Base-by-base conservation (phyloP, 2,329 filamentous ascomycete genomes). In the Domatiomyces catenatus region DNA sequence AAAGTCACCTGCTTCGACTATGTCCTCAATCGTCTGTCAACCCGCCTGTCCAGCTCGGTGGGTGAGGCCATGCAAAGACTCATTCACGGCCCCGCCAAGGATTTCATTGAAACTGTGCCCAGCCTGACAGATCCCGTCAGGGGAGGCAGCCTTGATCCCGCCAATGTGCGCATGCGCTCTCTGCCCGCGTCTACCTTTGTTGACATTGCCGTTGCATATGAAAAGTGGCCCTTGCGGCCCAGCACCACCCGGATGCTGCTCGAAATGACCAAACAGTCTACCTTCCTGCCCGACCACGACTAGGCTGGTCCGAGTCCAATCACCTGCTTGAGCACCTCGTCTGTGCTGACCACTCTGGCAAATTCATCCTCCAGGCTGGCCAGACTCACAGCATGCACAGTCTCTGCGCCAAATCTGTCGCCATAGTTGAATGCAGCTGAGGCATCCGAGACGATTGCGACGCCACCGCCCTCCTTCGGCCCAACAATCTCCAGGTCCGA, bases 321-420 rank as follows among this genome's bases (percentile, higher is more conserved):
- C 44, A 45, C 44, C 15, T 22, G 19, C 28, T 56, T 54, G 39
- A 67, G 55, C 15, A 72, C 64, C 47, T 69, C 64, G 32, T 61
- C 60, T 6, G 70, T 69, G 8, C 54, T 57, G 46, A 62, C 50
- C 8, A 73, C 63, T 45, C 67, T 63, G 2, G 68, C 69, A 64
- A 74, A 74, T 56, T 74, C 71, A 12, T 60, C 66, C 39, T 67
- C 60, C 55, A 74, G 58, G 51, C 70, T 74, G 4, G 66, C 70
- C 45, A 73, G 55, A 44, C 67, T 66, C 10, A 72, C 68, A 36
- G 52, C 60, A 57, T 74, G 72, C 39, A 74, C 61, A 3, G 65
- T 69, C 56, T 74, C 70, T 0, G 71, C 67, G 56, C 72, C 69
- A 50, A 69, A 67, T 10, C 8, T 26, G 0, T 57, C 64, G 1